A percentile compares a stretch with the other conserved stretches of the same genome.
Evolutionary conservation across 768 basidiomycete genomes (phyloP).

Genomic region (Boletus vinaceobasis): DNA sequence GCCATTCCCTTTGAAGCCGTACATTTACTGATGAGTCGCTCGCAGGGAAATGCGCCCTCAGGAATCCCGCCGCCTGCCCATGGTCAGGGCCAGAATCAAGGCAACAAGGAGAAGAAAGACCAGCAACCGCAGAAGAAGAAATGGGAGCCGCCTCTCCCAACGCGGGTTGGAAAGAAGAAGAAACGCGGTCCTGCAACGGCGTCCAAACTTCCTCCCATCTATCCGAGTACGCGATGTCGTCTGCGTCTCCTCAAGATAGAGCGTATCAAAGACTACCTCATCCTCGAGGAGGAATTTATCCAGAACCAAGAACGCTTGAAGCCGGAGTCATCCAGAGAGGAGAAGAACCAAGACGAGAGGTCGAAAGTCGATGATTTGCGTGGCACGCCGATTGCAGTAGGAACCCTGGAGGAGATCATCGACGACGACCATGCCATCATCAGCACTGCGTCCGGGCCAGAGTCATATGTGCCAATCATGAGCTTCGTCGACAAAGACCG

Average conservation of each 20-base stretch:
- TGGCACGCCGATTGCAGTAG: slow-evolving; percentile 97
- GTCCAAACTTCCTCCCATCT: slow-evolving; percentile 88
- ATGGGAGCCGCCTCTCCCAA: slow-evolving; percentile 98
- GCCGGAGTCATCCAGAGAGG: slow-evolving; percentile 83
- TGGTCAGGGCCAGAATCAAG: slow-evolving; percentile 42
- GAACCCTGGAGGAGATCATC: slow-evolving; percentile 95
- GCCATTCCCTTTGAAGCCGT: not conserved
- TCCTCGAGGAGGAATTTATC: slow-evolving; percentile 94
- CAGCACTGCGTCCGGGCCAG: slow-evolving; percentile 89
- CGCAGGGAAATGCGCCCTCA: slow-evolving; percentile 74
- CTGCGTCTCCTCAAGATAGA: slow-evolving; percentile 95
- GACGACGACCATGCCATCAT: slow-evolving; percentile 99
- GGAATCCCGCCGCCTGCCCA: slow-evolving; percentile 42
- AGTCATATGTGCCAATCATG: slow-evolving; percentile 97
- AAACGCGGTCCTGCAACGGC: slow-evolving; percentile 85
- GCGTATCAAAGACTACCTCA: slow-evolving; percentile 95
- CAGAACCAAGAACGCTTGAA: slow-evolving; percentile 89
- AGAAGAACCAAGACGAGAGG: slow-evolving; percentile 94
- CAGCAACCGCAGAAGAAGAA: slow-evolving; percentile 72
- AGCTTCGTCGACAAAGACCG: slow-evolving; percentile 98
- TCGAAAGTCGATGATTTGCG: slow-evolving; percentile 92
- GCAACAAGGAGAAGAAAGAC: slow-evolving; percentile 46
- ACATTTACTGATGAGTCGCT: slow-evolving; percentile 2
- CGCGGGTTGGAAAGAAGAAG: slow-evolving; percentile 97
- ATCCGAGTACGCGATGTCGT: slow-evolving; percentile 92